Conservation (phyloP, 2,329 filamentous ascomycete genomes). For the Verticillium dahliae region DNA sequence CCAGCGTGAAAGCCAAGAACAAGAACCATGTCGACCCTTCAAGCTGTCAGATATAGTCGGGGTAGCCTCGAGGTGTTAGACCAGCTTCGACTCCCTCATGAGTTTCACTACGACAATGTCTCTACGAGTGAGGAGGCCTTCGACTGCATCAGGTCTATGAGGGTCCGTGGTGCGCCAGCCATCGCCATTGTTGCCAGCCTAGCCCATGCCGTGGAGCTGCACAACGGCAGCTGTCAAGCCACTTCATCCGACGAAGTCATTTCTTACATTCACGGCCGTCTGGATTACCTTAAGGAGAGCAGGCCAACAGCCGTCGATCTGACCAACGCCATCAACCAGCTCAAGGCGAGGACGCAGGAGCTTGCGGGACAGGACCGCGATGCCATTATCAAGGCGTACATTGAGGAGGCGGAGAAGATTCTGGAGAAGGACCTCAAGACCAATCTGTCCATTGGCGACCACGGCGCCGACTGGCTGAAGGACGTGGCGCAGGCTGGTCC, state of each 20-base stretch:
- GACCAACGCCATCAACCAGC: constrained; percentile 77
- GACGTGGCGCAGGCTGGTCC: constrained; percentile 44
- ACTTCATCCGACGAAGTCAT: constrained; percentile 50
- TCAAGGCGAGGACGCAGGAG: constrained; percentile 53
- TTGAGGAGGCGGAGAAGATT: constrained; percentile 78
- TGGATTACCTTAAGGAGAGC: constrained; percentile 83
- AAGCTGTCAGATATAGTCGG: constrained; percentile 71
- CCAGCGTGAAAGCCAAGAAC: background rate
- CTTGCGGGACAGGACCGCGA: background rate
- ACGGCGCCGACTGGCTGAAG: constrained; percentile 79
- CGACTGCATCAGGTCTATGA: constrained; percentile 76
- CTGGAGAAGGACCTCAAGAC: constrained; percentile 79
- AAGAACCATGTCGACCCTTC: constrained; percentile 48
- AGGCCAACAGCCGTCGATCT: constrained; percentile 93
- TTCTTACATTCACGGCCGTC: constrained; percentile 64
- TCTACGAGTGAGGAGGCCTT: constrained; percentile 68
- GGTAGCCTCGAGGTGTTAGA: constrained; percentile 73
- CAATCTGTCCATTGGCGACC: constrained; percentile 76
- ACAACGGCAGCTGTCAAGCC: constrained; percentile 45
- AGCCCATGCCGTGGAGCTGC: constrained; percentile 77
- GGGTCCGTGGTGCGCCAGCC: constrained; percentile 74
- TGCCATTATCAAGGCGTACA: constrained; percentile 62
- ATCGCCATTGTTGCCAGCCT: constrained; percentile 97
- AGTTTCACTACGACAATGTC: constrained; percentile 70
- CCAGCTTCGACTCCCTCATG: constrained; percentile 75